Evolutionary conservation across 108 stramenopile genomes (phyloP), one percentile per base, ranked within the genome.

Genomic region (Nitzschia sp.): DNA sequence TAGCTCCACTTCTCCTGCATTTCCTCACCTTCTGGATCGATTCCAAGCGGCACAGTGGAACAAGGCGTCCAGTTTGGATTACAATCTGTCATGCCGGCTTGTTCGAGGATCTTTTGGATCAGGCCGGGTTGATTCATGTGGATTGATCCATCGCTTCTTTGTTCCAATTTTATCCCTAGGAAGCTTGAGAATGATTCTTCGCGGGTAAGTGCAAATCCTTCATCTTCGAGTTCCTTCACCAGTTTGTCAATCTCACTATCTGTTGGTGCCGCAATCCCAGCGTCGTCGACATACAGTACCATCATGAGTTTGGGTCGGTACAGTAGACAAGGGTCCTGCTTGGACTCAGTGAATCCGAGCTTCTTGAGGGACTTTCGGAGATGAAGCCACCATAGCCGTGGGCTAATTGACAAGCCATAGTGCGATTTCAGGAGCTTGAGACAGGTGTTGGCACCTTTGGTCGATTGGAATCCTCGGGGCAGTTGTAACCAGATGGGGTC

Each of bases 1-100:
- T 85, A 82, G 54, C 54, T 31, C 81, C 80, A 80, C 5, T 15
- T 62, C 29, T 81, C 67, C 0, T 57, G 26, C 58, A 81, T 54
- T 18, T 70, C 71, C 31, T n/a, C 36, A 28, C 80, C 80, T 46
- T 77, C 76, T 6, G 68, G 55, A 60, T 82, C 81, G 3, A 17
- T 46, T 46, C 70, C 68, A 13, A 82, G 62, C 18, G 76, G 25
- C 4, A 46, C 4, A 13, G 72, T 59, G 1, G 60, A 26, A 13
- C 77, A 49, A 23, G 72, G 76, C n/a, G 36, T 49, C 17, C 9
- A 33, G 23, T 54, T 62, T 42, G 68, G 38, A 4, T 70, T 75
- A 47, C 56, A 75, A 46, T 76, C 54, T 2, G 29, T 34, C 51
- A 76, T 31, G 11, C 59, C 60, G 11, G 73, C 66, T 56, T 67